phyloP scores from a whole-genome alignment of 2,329 filamentous ascomycete genomes.

The Trichoderma citrinoviride region DNA sequence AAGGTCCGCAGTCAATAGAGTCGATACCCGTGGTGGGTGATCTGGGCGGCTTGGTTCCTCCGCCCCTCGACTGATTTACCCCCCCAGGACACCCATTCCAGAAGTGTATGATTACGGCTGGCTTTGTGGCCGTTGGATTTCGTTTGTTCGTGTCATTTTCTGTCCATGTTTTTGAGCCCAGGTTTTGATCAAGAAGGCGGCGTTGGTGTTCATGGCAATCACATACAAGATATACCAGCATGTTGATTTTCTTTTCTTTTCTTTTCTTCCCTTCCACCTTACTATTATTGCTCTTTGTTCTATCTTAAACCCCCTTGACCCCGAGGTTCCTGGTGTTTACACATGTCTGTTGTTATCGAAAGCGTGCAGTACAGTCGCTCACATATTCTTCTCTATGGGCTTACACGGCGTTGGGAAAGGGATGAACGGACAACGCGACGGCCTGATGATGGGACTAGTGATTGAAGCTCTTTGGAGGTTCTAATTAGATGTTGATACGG shows the following conservation, averaged over 20 bases:
- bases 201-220: constrained; percentile 8
- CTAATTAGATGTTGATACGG: neutral
- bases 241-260: neutral
- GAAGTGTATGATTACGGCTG: neutral
- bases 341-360: neutral
- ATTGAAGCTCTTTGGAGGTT: neutral
- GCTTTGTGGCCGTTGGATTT: neutral
- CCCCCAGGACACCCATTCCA: neutral
- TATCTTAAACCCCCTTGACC: neutral
- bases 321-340: too few relatives aligned
- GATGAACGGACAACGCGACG: constrained; percentile 1
- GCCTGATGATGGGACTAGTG: constrained; percentile 8
- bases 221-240: constrained; percentile 8
- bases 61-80: constrained; percentile 34
- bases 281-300: neutral
- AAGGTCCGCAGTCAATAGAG: constrained; percentile 30
- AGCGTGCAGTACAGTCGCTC: neutral
- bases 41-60: constrained; percentile 31
- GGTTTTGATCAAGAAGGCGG: constrained; percentile 5
- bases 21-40: constrained; percentile 35
- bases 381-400: neutral
- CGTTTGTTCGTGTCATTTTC: neutral
- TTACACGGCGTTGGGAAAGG: constrained; percentile 5
- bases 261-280: neutral
- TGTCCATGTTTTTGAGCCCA: neutral